These are phyloP conservation scores for Penicillium verhagenii DNA, from an alignment of 495 filamentous ascomycete genomes.

Conservation along the genomic window DNA sequence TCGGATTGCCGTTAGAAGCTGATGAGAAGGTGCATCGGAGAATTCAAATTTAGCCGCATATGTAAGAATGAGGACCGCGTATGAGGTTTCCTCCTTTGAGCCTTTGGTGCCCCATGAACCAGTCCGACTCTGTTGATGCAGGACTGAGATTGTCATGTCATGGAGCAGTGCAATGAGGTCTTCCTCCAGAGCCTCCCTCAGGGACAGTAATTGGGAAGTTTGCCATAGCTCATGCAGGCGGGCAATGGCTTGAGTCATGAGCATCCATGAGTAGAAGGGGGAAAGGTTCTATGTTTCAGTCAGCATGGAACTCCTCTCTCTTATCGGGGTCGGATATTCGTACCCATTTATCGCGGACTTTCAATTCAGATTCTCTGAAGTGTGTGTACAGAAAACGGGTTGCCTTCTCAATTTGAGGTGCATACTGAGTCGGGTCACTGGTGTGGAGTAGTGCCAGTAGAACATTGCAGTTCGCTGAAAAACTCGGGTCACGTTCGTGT, in stretches of 20 bases:
- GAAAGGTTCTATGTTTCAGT: conserved; percentile 1
- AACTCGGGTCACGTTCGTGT: conserved; percentile 36
- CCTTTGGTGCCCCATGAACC: conserved; percentile 28
- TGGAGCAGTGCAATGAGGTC: neutral
- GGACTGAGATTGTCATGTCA: neutral
- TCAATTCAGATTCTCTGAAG: neutral
- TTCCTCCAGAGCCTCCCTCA: neutral
- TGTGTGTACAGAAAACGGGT: neutral
- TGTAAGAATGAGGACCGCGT: conserved; percentile 6
- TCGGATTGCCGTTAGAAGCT: neutral
- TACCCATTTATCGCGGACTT: conserved; percentile 18
- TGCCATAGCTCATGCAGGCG: conserved; percentile 1
- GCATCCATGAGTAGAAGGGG: conserved; percentile 11
- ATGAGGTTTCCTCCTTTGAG: conserved; percentile 22
- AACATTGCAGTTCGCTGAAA: conserved; percentile 47
- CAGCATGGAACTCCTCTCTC: neutral
- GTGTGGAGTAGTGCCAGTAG: conserved; percentile 32
- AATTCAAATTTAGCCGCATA: neutral
- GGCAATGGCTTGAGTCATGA: conserved; percentile 9
- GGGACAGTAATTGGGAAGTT: neutral
- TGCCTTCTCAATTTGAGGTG: neutral
- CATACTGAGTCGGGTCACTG: conserved; percentile 7
- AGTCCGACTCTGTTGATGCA: neutral
- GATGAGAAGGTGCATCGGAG: neutral
- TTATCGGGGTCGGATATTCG: neutral